Evolutionary conservation across 306 rosid species (phyloP).

Genomic region (Pterocarpus macrocarpus): DNA sequence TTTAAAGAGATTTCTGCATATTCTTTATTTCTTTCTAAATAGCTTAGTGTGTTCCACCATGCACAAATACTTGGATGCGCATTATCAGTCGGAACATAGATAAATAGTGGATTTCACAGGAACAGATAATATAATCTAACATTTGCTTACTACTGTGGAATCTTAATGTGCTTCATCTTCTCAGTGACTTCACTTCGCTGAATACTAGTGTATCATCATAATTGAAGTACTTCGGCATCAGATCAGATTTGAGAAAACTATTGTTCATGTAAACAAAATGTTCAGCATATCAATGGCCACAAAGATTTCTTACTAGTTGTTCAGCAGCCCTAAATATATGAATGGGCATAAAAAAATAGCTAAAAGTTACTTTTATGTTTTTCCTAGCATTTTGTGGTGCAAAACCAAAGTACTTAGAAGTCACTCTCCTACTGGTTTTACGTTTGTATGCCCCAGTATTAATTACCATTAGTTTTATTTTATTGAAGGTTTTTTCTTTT

Average conservation of each 20-base stretch:
- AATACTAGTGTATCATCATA: background rate
- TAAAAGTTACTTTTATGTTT: conserved; percentile 1
- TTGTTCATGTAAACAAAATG: background rate
- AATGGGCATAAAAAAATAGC: conserved; percentile 5
- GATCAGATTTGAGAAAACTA: background rate
- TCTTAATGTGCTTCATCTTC: conserved; percentile 31
- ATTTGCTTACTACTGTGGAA: background rate
- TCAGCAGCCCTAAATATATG: conserved; percentile 6
- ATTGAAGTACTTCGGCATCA: background rate
- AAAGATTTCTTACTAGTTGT: background rate
- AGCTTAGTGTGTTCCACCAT: conserved; percentile 14
- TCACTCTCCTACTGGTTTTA: conserved; percentile 14
- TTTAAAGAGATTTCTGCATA: background rate
- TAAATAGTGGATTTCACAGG: conserved; percentile 21
- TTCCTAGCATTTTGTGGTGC: conserved; percentile 9
- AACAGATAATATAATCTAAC: conserved; percentile 27
- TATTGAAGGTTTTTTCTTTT: conserved; percentile 30
- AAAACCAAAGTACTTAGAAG: conserved; percentile 27
- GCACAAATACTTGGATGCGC: conserved; percentile 21
- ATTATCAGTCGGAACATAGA: conserved; percentile 25
- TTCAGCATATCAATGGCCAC: conserved; percentile 8
- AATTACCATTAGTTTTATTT: conserved; percentile 24
- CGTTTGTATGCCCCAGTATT: conserved; percentile 18
- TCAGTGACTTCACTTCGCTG: background rate
- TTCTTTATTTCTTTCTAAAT: conserved; percentile 31